Evolutionary conservation across 140 eudicot species (phyloP).

Genomic region (Bidens hawaiensis): DNA sequence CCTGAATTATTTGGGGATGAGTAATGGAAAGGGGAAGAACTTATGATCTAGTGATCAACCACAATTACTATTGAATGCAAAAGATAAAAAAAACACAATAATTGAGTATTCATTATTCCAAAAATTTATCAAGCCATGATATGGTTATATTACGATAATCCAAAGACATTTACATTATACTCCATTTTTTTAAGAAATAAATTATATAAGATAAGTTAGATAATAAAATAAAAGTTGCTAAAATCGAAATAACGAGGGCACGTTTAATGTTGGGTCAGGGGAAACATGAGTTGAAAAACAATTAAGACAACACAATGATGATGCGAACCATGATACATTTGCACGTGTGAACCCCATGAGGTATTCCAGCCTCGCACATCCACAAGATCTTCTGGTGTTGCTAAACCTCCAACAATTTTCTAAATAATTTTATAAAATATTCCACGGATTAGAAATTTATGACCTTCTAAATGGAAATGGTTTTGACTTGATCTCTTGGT

Average conservation of each 20-base stretch:
- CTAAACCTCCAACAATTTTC: conserved; percentile 24
- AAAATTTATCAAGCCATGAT: background rate
- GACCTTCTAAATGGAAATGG: background rate
- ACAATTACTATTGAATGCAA: background rate
- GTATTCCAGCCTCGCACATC: conserved; percentile 11
- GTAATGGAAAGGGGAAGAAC: background rate
- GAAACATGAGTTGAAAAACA: conserved; percentile 32
- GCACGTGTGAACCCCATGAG: conserved; percentile 20
- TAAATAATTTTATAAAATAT: too few relatives aligned
- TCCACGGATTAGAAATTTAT: background rate
- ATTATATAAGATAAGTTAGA: background rate
- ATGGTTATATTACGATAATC: background rate
- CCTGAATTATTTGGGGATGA: background rate
- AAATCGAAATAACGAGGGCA: conserved; percentile 20
- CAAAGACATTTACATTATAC: background rate
- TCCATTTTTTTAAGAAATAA: background rate
- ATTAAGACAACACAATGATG: conserved; percentile 23
- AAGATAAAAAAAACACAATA: background rate
- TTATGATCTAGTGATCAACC: background rate
- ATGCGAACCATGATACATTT: conserved; percentile 17
- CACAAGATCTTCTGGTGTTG: conserved; percentile 22
- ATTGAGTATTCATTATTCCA: background rate
- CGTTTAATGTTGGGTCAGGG: conserved; percentile 23
- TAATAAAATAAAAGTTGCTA: background rate
- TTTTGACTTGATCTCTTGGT: too few relatives aligned